These are phyloP conservation scores for Hemileia vastatrix DNA, from an alignment of 1,284 basidiomycete species.

Conservation along the genomic window DNA sequence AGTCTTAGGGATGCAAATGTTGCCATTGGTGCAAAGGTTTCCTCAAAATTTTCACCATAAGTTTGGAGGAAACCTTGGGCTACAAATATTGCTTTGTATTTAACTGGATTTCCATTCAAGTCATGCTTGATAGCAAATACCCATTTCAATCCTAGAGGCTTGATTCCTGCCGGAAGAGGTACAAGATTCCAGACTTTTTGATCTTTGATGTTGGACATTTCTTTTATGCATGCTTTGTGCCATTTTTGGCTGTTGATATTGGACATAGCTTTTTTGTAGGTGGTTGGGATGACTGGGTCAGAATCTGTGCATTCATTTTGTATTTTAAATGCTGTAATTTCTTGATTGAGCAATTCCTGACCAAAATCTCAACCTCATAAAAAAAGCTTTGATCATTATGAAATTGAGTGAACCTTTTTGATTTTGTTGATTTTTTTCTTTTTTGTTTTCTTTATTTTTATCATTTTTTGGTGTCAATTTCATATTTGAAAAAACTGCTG, in stretches of 20 bases:
- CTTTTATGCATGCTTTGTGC: constrained; percentile 2
- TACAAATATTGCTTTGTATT: constrained; percentile 2
- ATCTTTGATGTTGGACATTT: not conserved
- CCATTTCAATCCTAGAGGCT: not conserved
- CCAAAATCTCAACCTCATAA: no score
- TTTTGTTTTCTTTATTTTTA: no score
- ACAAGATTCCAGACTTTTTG: not conserved
- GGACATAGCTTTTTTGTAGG: not conserved
- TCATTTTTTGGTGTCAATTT: no score
- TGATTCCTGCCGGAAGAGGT: not conserved
- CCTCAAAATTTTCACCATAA: constrained; percentile 2
- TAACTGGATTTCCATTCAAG: not conserved
- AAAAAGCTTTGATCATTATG: no score
- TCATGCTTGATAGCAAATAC: constrained; percentile 10
- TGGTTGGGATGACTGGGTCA: no score
- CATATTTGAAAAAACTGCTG: no score
- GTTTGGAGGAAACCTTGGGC: constrained; percentile 9
- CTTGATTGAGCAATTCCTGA: no score
- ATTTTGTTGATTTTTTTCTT: no score
- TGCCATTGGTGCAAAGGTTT: not conserved
- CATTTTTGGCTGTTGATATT: not conserved
- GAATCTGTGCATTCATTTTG: no score
- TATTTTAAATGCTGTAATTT: no score
- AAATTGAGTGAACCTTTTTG: no score
- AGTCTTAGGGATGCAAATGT: not conserved